Conservation (phyloP, 495 filamentous ascomycete genomes). For the Penicillium simplicissimum region DNA sequence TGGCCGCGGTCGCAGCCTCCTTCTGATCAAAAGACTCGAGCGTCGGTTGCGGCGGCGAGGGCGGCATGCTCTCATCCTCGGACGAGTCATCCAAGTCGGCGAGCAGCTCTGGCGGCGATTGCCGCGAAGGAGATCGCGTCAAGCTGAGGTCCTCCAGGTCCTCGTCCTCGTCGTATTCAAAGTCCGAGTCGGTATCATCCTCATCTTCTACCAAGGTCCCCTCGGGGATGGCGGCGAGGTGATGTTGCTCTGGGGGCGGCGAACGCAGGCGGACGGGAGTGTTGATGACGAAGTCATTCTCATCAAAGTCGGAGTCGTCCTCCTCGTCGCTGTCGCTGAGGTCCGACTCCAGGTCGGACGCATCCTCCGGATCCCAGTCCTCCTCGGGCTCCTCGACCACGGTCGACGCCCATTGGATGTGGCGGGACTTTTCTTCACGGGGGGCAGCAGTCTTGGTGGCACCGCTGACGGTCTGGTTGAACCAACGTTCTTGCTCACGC, state of each 20-base stretch:
- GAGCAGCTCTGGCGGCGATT: conserved; percentile 77
- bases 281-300: conserved; percentile 45
- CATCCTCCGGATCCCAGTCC: conserved; percentile 66
- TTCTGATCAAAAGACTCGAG: conserved; percentile 73
- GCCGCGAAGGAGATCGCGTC: conserved; percentile 70
- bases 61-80: conserved; percentile 75
- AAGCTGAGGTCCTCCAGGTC: conserved; percentile 67
- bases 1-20: conserved; percentile 54
- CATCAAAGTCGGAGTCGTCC: conserved; percentile 55
- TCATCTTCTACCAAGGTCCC: conserved; percentile 47
- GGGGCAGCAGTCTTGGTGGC: conserved; percentile 52
- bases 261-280: conserved; percentile 41
- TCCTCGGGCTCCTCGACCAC: conserved; percentile 74
- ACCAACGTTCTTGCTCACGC: conserved; percentile 95
- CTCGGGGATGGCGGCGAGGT: conserved; percentile 36
- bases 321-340: conserved; percentile 62
- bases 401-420: conserved; percentile 86
- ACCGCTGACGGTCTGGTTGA: conserved; percentile 88
- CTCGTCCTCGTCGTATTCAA: conserved; percentile 68
- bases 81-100: conserved; percentile 68
- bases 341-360: conserved; percentile 55
- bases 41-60: conserved; percentile 71
- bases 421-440: conserved; percentile 58
- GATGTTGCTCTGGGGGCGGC: conserved; percentile 29
- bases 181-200: conserved; percentile 51